Evolutionary conservation across 768 basidiomycete genomes (phyloP), one percentile per base, ranked within the genome.

Genomic region (Calocera viscosa): DNA sequence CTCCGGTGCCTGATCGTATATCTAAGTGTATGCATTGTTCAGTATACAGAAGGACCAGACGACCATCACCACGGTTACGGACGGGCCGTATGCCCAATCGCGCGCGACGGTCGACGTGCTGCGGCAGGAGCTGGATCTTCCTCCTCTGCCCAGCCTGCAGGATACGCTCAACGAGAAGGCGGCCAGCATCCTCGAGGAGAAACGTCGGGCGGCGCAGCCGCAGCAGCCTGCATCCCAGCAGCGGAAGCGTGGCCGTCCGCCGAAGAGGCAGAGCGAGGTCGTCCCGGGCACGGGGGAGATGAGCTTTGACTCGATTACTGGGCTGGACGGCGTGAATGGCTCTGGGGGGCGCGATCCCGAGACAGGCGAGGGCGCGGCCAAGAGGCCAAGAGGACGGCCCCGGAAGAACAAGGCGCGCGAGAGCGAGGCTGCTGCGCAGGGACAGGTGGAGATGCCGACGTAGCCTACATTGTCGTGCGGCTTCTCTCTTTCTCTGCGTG

Each of bases 101-200:
- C 91, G 91, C 74, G 76, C 76, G 32, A 89, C 91, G 69, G 90
- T 92, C 60, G 90, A 92, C 72, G 77, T 82, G 65, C 78, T 92
- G 49, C 83, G 90, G 41, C 79, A 80, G 64, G 90, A 92, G 73
- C 83, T 92, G 7, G 90, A 89, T 0, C 86, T 91, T 70, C 77
- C 83, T 0, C 85, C 90, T 1, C 75, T 91, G 14, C 89, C 89
- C 1, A 86, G 81, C 71, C 71, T 92, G 49, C 89, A 91, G 71
- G 77, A 78, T 34, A 89, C 84, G 33, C 75, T 92, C 39, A 90
- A 92, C 53, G 90, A 91, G 72, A 89, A 81, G 74, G 76, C 78
- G 32, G 76, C 79, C 16, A 78, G 80, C 80, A 78, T 64, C 14
- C 53, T 11, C 32, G 26, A 64, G 30, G 65, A 32, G 63, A 65